A percentile compares a stretch with the other conserved stretches of the same genome.
These are phyloP conservation scores for Isatis lusitanica DNA, from an alignment of 441 rosid species.

Conservation along the genomic window DNA sequence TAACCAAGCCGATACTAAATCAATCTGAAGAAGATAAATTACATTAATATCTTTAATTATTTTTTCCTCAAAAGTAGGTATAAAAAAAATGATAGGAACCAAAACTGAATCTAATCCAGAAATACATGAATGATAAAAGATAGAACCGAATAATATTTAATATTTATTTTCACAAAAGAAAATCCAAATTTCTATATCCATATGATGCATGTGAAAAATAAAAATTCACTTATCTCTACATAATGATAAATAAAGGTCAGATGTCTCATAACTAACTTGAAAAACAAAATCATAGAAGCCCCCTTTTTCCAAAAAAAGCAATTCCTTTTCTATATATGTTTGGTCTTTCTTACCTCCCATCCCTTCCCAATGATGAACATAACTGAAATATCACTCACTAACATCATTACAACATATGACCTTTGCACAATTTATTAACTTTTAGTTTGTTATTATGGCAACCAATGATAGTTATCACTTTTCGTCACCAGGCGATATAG, in stretches of 20 bases:
- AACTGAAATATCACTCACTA: slow-evolving; percentile 23
- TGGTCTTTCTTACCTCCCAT: slow-evolving; percentile 25
- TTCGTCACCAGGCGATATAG: slow-evolving; percentile 24
- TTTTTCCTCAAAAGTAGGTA: too few species aligned
- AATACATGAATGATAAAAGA: not conserved
- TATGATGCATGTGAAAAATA: not conserved
- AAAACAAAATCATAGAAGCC: slow-evolving; percentile 28
- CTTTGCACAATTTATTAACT: slow-evolving; percentile 21
- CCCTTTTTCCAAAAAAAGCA: not conserved
- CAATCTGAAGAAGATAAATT: not conserved
- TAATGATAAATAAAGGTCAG: not conserved
- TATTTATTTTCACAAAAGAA: not conserved
- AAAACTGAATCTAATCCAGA: not conserved
- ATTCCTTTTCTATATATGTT: slow-evolving; percentile 24
- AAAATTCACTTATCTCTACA: not conserved
- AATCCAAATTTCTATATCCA: not conserved
- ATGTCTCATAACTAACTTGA: slow-evolving; percentile 31
- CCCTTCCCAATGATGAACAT: slow-evolving; percentile 33
- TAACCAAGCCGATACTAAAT: not conserved
- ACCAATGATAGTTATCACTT: slow-evolving; percentile 29
- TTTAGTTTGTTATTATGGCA: slow-evolving; percentile 31
- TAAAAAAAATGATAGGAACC: not conserved
- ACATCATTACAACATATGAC: slow-evolving; percentile 36
- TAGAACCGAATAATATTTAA: not conserved
- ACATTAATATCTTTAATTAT: not conserved